Percentiles rank a stretch among this genome's conserved stretches.
Conservation (phyloP, 441 rosid genomes). For the Melastoma candidum region DNA sequence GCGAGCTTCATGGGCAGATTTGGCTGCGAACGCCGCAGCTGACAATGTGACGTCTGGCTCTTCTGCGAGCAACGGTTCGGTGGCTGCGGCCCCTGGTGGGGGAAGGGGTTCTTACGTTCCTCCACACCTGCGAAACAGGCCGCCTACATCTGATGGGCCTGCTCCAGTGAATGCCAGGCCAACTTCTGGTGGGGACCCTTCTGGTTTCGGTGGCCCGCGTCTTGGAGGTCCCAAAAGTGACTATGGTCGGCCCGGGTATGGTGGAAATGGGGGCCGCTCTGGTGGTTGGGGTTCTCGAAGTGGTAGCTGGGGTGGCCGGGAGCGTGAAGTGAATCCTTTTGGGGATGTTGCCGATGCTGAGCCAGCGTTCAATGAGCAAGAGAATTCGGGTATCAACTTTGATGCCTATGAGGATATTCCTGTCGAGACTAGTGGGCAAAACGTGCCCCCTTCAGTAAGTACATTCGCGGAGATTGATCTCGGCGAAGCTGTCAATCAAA, state of each 20-base stretch:
- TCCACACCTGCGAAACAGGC: conserved; percentile 13
- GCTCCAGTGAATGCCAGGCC: conserved; percentile 37
- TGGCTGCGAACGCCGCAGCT: conserved; percentile 4
- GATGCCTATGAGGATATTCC: conserved; percentile 95
- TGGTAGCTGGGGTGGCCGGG: conserved; percentile 28
- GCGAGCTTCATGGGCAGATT: conserved; percentile 22
- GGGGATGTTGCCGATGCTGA: conserved; percentile 42
- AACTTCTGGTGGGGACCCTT: conserved; percentile 27
- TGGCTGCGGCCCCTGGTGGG: conserved; percentile 31
- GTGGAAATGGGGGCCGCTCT: conserved; percentile 27
- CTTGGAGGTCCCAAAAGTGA: conserved; percentile 38
- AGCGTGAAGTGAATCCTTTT: conserved; percentile 54
- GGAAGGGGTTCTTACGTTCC: conserved; percentile 35
- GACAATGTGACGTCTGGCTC: conserved; percentile 32
- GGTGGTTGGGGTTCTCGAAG: conserved; percentile 40
- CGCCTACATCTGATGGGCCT: conserved; percentile 33
- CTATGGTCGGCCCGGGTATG: conserved; percentile 23
- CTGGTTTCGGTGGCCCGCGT: conserved; percentile 27
- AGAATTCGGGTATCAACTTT: conserved; percentile 70
- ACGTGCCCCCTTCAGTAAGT: conserved; percentile 72
- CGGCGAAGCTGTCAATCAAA: conserved; percentile 64
- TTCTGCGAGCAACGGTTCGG: conserved; percentile 37
- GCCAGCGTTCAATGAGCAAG: conserved; percentile 39
- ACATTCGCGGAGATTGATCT: conserved; percentile 83
- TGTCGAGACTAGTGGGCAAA: conserved; percentile 75